Conservation (phyloP, 495 filamentous ascomycete species). For the Rostrohypoxylon terebratum region DNA sequence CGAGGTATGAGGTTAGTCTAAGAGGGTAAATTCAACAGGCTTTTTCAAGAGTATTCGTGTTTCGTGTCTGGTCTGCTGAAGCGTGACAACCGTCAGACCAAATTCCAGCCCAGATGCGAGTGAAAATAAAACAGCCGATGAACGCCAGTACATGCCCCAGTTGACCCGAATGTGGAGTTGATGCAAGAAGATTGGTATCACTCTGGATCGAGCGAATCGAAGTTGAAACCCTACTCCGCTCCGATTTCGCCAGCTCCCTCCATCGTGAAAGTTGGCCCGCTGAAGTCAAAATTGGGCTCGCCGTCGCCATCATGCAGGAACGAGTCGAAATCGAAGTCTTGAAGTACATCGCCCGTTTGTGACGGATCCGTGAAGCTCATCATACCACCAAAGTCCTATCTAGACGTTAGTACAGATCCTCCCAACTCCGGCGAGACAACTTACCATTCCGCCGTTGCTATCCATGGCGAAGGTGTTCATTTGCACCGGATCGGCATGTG, state of each 20-base stretch:
- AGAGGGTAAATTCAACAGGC: slow-evolving; percentile 36
- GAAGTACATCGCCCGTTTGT: slow-evolving; percentile 76
- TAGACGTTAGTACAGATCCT: slow-evolving; percentile 21
- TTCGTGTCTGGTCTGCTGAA: slow-evolving; percentile 47
- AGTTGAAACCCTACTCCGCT: slow-evolving; percentile 58
- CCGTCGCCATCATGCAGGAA: slow-evolving; percentile 73
- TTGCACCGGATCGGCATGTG: slow-evolving; percentile 57
- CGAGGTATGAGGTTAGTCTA: slow-evolving; percentile 41
- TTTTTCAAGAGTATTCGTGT: slow-evolving; percentile 47
- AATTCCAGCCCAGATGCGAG: slow-evolving; percentile 52
- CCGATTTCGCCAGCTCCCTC: slow-evolving; percentile 61
- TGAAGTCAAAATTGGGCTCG: slow-evolving; percentile 62
- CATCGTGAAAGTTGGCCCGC: slow-evolving; percentile 54
- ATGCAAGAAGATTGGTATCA: slow-evolving; percentile 31
- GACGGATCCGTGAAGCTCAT: slow-evolving; percentile 74
- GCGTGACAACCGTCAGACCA: slow-evolving; percentile 44
- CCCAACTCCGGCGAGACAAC: slow-evolving; percentile 27
- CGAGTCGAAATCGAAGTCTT: slow-evolving; percentile 95
- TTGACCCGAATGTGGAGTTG: slow-evolving; percentile 37
- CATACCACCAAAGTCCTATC: slow-evolving; percentile 57
- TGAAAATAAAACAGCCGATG: slow-evolving; percentile 41
- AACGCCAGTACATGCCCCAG: slow-evolving; percentile 51
- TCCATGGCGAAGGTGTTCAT: slow-evolving; percentile 53
- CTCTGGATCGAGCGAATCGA: slow-evolving; percentile 2
- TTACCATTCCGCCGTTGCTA: slow-evolving; percentile 49